These are phyloP conservation scores for Fusarium sp. DNA, from an alignment of 2,329 filamentous ascomycete species.

Conservation along the genomic window DNA sequence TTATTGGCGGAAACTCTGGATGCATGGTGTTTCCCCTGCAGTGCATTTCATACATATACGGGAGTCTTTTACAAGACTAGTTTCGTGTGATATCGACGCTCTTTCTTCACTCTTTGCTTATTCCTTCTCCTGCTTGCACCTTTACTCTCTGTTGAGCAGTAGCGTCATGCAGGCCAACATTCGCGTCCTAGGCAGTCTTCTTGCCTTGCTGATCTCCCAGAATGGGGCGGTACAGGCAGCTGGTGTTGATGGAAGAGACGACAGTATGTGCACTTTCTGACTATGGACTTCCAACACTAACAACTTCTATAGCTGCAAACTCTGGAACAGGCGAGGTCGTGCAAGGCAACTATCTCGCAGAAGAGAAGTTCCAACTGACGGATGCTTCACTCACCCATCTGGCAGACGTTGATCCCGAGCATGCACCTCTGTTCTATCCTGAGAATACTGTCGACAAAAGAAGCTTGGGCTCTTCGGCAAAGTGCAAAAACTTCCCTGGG, in stretches of 20 bases:
- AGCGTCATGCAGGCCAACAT: constrained; percentile 25
- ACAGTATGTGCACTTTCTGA: not conserved
- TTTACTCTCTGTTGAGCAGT: not conserved
- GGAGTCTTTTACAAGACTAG: not conserved
- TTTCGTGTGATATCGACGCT: not conserved
- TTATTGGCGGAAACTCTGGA: not conserved
- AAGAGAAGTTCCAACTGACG: constrained; percentile 35
- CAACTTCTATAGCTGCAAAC: not conserved
- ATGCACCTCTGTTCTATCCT: constrained; percentile 25
- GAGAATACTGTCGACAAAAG: not conserved
- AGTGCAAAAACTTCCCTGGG: constrained; percentile 49
- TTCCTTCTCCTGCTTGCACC: not conserved
- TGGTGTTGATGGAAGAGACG: not conserved
- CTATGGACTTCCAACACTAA: not conserved
- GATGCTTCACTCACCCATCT: constrained; percentile 19
- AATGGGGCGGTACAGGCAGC: constrained; percentile 23
- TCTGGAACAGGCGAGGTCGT: constrained; percentile 18
- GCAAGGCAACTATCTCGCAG: constrained; percentile 23
- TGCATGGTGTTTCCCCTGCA: not conserved
- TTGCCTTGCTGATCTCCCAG: constrained; percentile 13
- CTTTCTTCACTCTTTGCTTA: not conserved
- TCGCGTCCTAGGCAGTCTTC: constrained; percentile 10
- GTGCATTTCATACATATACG: not conserved
- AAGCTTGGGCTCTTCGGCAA: not conserved
- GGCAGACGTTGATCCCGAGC: constrained; percentile 16